phyloP scores from a whole-genome alignment of 805 yeast species.

The Wickerhamomyces strasburgensis region DNA sequence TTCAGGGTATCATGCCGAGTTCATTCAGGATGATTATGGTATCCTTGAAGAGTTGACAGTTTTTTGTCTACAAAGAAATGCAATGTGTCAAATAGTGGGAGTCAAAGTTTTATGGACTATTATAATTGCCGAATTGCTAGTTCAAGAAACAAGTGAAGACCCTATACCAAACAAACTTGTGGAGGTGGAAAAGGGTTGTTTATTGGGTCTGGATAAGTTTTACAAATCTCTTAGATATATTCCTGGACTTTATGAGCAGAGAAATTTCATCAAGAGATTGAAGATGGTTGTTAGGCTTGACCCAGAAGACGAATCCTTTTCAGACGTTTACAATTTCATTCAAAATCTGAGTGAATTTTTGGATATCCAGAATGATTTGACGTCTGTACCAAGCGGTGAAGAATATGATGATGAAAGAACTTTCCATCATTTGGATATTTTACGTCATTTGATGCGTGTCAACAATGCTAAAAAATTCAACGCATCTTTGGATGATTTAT shows the following conservation, averaged over 20 bases:
- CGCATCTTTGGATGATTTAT: slow-evolving; percentile 72
- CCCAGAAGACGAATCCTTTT: slow-evolving; percentile 59
- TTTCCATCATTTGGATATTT: slow-evolving; percentile 69
- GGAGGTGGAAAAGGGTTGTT: slow-evolving; percentile 59
- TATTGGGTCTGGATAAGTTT: slow-evolving; percentile 58
- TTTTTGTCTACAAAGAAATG: slow-evolving; percentile 63
- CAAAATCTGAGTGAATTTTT: slow-evolving; percentile 56
- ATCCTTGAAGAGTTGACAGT: slow-evolving; percentile 61
- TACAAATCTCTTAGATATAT: slow-evolving; percentile 53
- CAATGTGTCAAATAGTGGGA: slow-evolving; percentile 55
- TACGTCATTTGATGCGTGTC: slow-evolving; percentile 71
- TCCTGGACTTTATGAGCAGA: slow-evolving; percentile 52
- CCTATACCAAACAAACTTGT: slow-evolving; percentile 46
- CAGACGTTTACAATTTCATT: slow-evolving; percentile 44
- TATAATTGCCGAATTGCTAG: slow-evolving; percentile 59
- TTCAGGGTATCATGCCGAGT: slow-evolving; percentile 69
- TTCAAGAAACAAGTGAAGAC: slow-evolving; percentile 55
- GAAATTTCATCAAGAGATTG: slow-evolving; percentile 45
- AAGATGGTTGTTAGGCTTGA: slow-evolving; percentile 48
- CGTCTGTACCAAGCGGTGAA: slow-evolving; percentile 70
- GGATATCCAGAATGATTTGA: slow-evolving; percentile 58
- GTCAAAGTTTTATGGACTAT: slow-evolving; percentile 67
- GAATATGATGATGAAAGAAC: slow-evolving; percentile 87
- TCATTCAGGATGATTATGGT: slow-evolving; percentile 52
- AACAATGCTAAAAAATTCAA: slow-evolving; percentile 76